phyloP scores from a whole-genome alignment of 495 filamentous ascomycete genomes.

The Chaetomium fimeti region DNA sequence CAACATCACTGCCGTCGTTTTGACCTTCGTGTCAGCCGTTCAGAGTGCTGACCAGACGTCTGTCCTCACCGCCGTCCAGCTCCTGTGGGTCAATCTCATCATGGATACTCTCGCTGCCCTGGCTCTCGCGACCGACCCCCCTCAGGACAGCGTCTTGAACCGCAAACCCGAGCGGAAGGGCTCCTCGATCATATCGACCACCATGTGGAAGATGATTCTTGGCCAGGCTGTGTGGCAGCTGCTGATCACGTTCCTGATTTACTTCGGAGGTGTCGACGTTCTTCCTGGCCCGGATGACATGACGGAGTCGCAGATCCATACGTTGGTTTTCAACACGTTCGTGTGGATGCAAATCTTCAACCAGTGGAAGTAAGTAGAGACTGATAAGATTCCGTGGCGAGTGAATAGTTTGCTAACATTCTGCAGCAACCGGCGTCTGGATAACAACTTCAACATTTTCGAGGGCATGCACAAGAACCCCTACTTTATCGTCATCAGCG shows the following conservation, averaged over 20 bases:
- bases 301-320: constrained; percentile 54
- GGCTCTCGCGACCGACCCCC: constrained; percentile 81
- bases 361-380: constrained; percentile 72
- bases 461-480: constrained; percentile 74
- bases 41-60: constrained; percentile 62
- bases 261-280: constrained; percentile 65
- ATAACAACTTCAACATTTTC: constrained; percentile 88
- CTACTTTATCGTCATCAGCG: constrained; percentile 81
- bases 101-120: constrained; percentile 92
- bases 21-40: constrained; percentile 84
- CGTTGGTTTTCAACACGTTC: constrained; percentile 89
- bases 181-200: constrained; percentile 72
- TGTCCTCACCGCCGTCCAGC: constrained; percentile 80
- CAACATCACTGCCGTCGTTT: constrained; percentile 80
- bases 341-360: constrained; percentile 98
- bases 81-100: constrained; percentile 90
- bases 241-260: constrained; percentile 70
- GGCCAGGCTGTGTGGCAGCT: constrained; percentile 84
- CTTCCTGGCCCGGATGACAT: constrained; percentile 51
- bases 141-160: constrained; percentile 72
- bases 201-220: constrained; percentile 97
- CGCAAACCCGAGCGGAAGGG: constrained; percentile 81
- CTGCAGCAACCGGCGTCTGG: constrained; percentile 72
- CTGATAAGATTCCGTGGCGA: too few relatives aligned
- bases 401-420: constrained; percentile 23